Evolutionary conservation across 805 yeast genomes (phyloP).

Genomic region (Pichia cephalocereana): DNA sequence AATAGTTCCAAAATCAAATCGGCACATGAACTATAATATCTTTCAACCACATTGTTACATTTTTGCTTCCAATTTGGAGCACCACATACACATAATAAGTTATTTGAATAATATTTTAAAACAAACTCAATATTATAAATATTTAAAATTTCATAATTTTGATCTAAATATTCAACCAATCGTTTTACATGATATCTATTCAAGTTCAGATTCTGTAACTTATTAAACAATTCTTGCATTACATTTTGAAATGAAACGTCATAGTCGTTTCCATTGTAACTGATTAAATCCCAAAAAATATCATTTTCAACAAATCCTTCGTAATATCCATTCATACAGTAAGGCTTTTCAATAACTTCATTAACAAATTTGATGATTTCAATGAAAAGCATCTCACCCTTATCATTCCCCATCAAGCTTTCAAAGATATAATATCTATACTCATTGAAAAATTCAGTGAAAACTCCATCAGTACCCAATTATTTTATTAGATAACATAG

Average conservation of each 20-base stretch:
- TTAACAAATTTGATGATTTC: constrained; percentile 11
- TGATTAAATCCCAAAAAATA: constrained; percentile 10
- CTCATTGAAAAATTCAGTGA: constrained; percentile 11
- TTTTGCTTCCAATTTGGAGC: constrained; percentile 44
- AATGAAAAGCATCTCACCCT: constrained; percentile 6
- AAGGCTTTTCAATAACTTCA: constrained; percentile 10
- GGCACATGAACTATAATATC: constrained; percentile 29
- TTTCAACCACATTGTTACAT: constrained; percentile 33
- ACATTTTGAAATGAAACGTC: constrained; percentile 1
- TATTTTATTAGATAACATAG: constrained; percentile 10
- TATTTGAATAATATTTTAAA: constrained; percentile 37
- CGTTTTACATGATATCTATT: constrained; percentile 5
- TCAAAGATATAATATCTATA: constrained; percentile 12
- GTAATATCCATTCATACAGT: constrained; percentile 6
- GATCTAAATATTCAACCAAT: constrained; percentile 14
- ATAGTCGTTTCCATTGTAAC: constrained; percentile 1
- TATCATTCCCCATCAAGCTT: constrained; percentile 9
- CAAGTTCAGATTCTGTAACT: constrained; percentile 10
- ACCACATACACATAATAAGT: constrained; percentile 45
- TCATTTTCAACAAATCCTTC: constrained; percentile 8
- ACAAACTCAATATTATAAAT: constrained; percentile 26
- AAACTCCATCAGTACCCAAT: constrained; percentile 3
- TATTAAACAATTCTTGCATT: constrained; percentile 13
- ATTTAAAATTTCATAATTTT: constrained; percentile 12
- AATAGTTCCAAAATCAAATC: constrained; percentile 15